Percentiles rank a stretch among this genome's conserved stretches.
phyloP scores from a whole-genome alignment of 83 land plant genomes.

The Picea engelmannii region DNA sequence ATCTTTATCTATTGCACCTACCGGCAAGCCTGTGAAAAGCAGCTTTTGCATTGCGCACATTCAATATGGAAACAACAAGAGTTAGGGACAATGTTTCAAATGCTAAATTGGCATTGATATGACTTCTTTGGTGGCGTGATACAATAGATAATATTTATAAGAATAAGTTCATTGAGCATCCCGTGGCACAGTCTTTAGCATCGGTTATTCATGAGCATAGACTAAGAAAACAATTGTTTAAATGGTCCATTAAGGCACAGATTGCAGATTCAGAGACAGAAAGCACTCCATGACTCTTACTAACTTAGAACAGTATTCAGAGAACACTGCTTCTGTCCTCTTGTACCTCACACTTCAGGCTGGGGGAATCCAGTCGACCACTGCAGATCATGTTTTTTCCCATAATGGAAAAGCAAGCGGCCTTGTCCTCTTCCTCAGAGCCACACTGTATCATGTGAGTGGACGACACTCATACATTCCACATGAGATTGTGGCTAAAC shows the following conservation, averaged over 20 bases:
- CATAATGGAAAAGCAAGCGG: conserved; percentile 98
- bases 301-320: not conserved
- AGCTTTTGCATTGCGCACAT: no score
- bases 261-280: conserved; percentile 66
- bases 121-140: conserved; percentile 96
- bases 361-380: no score
- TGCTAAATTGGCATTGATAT: no score
- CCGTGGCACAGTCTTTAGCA: conserved; percentile 40
- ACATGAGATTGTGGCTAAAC: conserved; percentile 47
- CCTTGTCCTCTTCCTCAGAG: conserved; percentile 42
- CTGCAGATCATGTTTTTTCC: conserved; percentile 97
- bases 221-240: conserved; percentile 85
- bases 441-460: conserved; percentile 58
- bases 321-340: no score
- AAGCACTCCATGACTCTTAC: no score
- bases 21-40: no score
- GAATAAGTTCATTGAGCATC: conserved; percentile 73
- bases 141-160: conserved; percentile 78
- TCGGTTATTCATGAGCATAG: conserved; percentile 38
- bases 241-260: conserved; percentile 86
- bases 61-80: no score
- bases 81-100: no score
- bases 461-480: conserved; percentile 75
- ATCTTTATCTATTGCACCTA: no score
- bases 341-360: no score